Base-by-base conservation (phyloP, 768 basidiomycete species). In the Phylloporus arenicola region DNA sequence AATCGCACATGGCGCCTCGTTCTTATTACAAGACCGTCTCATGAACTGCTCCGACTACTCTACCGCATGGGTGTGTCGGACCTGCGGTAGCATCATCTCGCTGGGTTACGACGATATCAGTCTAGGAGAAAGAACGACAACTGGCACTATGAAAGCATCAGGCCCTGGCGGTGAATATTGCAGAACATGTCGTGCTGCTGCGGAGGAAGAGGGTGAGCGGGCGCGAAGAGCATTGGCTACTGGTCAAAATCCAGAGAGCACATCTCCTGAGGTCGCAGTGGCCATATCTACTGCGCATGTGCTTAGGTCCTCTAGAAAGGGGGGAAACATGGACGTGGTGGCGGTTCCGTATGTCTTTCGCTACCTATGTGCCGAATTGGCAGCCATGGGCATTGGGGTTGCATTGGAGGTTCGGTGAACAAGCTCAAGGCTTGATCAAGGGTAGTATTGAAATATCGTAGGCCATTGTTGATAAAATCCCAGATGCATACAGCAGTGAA, bases 1-100 rank as follows among this genome's bases (percentile, higher is more conserved):
- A 45, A 94, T 99, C 58, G 96, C 96, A 3, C 96, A 99, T 69
- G 96, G 96, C 40, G 96, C 96, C 13, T 93, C 94, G 2, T 99
- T 96, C 84, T 78, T 99, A 35, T 81, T 99, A 20, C 96, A 99
- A 75, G 96, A 99, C 71, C 80, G 96, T 50, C 73, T 99, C 64
- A 98, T 99, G 96, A 99, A 99, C 72, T 99, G 96, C 66, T 98
- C 95, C 24, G 96, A 99, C 70, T 99, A 98, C 70, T 97, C 96
- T 24, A 98, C 93, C 0, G 91, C 96, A 4, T 99, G 96, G 96
- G 94, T 98, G 11, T 99, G 96, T 70, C 81, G 96, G 47, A 88
- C 85, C 2, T 99, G 96, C 64, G 96, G 96, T 16, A 93, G 90
- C 64, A 77, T 99, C 47, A 90, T 98, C 59, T 93, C 94, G 9